Evolutionary conservation across 352 stramenopile genomes (phyloP), one percentile per base, ranked within the genome.

Genomic region (Pythium grandisporangium): DNA sequence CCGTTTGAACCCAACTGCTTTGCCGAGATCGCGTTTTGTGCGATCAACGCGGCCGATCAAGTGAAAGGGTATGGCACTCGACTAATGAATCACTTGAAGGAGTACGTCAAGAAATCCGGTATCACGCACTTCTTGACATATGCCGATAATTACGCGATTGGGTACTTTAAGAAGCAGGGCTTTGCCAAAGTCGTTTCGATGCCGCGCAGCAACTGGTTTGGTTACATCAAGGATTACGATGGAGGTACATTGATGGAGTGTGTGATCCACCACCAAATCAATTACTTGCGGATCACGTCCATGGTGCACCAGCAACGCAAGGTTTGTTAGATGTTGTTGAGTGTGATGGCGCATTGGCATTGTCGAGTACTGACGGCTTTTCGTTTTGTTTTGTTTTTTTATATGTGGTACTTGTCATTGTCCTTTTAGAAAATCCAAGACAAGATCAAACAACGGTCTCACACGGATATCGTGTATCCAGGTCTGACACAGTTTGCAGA

Each of bases 171-270:
- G 59, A 99, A 99, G 65, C 96, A 99, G 37, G 81, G 81, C 8
- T 93, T 93, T 32, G 70, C 76, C n/a, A 88, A 83, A 63, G 81
- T 70, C 61, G 85, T 95, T 17, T 88, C 80, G 8, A 91, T 95
- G 73, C 62, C 75, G 33, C 59, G 68, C 2, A 51, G 61, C 22
- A 90, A 95, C 33, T 99, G 96, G 83, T 94, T 96, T 32, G 93
- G 94, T 13, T 98, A 99, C 60, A 99, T 99, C 60, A 99, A 99
- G 67, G 96, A 99, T 66, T 99, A 99, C 61, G 97, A 99, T 61
- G 96, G 96, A 34, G 97, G 94, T 19, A 99, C 95, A 10, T 72
- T 99, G 41, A 99, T 99, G 95, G 95, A 99, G 61, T 99, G 97
- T 70, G 97, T 96, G 52, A 94, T 99, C 21, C 94, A 99, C 66